Evolutionary conservation across 495 filamentous ascomycete species (phyloP).

Genomic region (Cairneyella variabilis): DNA sequence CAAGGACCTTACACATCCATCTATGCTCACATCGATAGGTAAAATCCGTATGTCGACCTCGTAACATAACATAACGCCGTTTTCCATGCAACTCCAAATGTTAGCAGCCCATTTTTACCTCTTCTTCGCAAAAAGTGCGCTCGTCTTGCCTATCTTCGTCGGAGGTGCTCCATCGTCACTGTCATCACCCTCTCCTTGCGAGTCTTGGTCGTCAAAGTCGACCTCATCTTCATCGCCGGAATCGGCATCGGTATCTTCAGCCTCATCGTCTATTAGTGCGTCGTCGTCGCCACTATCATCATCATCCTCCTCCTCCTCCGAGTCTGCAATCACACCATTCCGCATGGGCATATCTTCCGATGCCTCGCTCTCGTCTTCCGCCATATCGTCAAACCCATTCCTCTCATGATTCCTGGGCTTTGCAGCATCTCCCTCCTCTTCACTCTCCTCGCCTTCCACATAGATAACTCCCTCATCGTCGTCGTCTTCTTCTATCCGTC

Average conservation of each 20-base stretch:
- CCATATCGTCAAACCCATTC: slow-evolving; percentile 28
- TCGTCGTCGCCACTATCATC: slow-evolving; percentile 30
- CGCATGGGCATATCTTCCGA: slow-evolving; percentile 31
- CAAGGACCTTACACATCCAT: slow-evolving; percentile 1
- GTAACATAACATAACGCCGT: slow-evolving; percentile 13
- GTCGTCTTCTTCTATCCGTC: slow-evolving; percentile 50
- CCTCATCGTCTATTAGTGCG: slow-evolving; percentile 33
- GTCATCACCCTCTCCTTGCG: slow-evolving; percentile 39
- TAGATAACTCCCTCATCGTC: slow-evolving; percentile 80
- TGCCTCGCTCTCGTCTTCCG: slow-evolving; percentile 24
- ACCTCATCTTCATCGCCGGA: slow-evolving; percentile 42
- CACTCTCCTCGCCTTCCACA: slow-evolving; percentile 72
- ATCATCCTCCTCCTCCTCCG: slow-evolving; percentile 40
- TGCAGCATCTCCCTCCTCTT: slow-evolving; percentile 36
- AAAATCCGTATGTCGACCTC: too few relatives aligned
- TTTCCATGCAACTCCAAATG: slow-evolving; percentile 25
- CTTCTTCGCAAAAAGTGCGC: slow-evolving; percentile 25
- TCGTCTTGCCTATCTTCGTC: slow-evolving; percentile 31
- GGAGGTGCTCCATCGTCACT: slow-evolving; percentile 36
- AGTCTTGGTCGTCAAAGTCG: slow-evolving; percentile 37
- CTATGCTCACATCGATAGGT: slow-evolving; percentile 3
- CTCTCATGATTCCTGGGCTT: slow-evolving; percentile 31
- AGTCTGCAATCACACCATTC: slow-evolving; percentile 36
- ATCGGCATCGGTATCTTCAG: slow-evolving; percentile 34
- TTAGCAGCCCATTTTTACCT: slow-evolving; percentile 14